Percentiles rank a stretch among this genome's conserved stretches.
Conservation (phyloP, 2,329 filamentous ascomycete genomes). For the Penicillium brasilianum region DNA sequence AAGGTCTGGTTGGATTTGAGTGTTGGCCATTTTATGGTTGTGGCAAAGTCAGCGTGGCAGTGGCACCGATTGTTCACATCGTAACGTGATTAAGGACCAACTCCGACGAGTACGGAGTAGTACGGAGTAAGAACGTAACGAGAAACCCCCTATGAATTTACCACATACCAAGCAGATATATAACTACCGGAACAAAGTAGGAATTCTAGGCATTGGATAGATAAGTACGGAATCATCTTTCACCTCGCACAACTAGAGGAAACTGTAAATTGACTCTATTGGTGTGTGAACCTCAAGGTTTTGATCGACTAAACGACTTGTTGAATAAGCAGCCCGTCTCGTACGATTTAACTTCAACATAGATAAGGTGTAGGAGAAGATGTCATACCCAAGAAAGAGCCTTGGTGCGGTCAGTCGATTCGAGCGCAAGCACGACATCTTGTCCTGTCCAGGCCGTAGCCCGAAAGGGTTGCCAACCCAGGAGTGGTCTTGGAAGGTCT, state of each 20-base stretch:
- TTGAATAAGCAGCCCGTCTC: no score
- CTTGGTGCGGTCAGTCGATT: not conserved
- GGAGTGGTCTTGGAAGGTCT: slow-evolving; percentile 25
- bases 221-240: no score
- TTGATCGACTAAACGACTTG: not conserved
- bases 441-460: slow-evolving; percentile 7
- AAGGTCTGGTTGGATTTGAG: slow-evolving; percentile 2
- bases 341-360: no score
- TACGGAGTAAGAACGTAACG: not conserved
- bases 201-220: no score
- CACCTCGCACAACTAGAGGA: not conserved
- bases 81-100: not conserved
- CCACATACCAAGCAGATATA: no score
- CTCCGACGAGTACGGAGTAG: not conserved
- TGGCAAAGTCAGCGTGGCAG: slow-evolving; percentile 19
- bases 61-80: slow-evolving; percentile 5
- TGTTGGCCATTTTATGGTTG: slow-evolving; percentile 10
- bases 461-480: slow-evolving; percentile 5
- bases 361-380: not conserved
- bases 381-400: slow-evolving; percentile 15
- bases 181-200: no score
- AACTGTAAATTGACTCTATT: not conserved
- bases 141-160: no score
- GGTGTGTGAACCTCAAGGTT: slow-evolving; percentile 11
- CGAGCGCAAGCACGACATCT: not conserved